phyloP scores from a whole-genome alignment of 2,329 filamentous ascomycete genomes.

The Xylaria sp. region DNA sequence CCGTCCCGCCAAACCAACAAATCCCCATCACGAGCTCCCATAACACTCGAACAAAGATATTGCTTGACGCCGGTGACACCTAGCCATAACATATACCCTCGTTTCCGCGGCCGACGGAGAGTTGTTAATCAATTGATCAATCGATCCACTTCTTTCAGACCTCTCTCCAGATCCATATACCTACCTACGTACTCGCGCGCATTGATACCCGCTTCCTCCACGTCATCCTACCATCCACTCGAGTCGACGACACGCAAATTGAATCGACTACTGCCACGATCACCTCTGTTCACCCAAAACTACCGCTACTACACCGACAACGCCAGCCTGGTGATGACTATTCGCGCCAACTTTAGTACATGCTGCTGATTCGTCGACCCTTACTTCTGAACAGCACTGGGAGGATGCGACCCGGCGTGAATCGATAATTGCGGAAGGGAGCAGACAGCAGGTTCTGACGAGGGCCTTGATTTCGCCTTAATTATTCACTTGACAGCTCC shows the following conservation, averaged over 20 bases:
- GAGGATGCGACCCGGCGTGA: slow-evolving; percentile 20
- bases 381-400: slow-evolving; percentile 4
- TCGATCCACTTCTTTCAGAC: slow-evolving; percentile 8
- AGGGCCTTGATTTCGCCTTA: background rate
- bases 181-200: slow-evolving; percentile 6
- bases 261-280: slow-evolving; percentile 9
- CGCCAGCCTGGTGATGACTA: background rate
- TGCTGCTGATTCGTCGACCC: slow-evolving; percentile 4
- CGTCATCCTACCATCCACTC: slow-evolving; percentile 12
- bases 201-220: slow-evolving; percentile 16
- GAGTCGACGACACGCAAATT: slow-evolving; percentile 16
- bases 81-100: background rate
- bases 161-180: slow-evolving; percentile 1
- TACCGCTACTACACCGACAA: background rate
- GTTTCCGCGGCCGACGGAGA: background rate
- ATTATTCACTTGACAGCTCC: slow-evolving; percentile 1
- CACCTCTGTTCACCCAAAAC: background rate
- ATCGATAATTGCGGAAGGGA: slow-evolving; percentile 21
- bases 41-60: background rate
- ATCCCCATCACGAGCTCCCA: slow-evolving; percentile 7
- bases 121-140: background rate
- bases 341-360: slow-evolving; percentile 4
- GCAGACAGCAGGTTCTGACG: slow-evolving; percentile 9
- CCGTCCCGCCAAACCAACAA: slow-evolving; percentile 3
- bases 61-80: background rate